Percentiles rank a stretch among this genome's conserved stretches.
phyloP scores from a whole-genome alignment of 768 basidiomycete genomes.

The Pisolithus orientalis region DNA sequence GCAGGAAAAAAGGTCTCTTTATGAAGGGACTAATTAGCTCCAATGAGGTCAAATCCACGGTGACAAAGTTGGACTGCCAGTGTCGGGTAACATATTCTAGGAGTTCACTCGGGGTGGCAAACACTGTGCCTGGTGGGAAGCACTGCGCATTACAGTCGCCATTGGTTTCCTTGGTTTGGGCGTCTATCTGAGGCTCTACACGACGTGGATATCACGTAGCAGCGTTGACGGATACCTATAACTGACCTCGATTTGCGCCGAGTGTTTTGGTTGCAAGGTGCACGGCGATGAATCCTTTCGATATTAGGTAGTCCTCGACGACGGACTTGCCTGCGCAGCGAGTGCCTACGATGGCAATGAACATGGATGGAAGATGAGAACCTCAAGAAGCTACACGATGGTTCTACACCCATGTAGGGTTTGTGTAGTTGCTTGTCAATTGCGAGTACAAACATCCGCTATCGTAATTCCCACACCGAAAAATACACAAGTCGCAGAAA shows the following conservation, averaged over 20 bases:
- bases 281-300: constrained; percentile 52
- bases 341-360: constrained; percentile 64
- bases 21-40: constrained; percentile 61
- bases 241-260: constrained; percentile 9
- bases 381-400: no score
- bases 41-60: constrained; percentile 55
- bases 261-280: constrained; percentile 25
- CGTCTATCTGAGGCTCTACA: not conserved
- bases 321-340: constrained; percentile 54
- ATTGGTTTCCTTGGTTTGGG: no score
- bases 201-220: not conserved
- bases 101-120: constrained; percentile 44
- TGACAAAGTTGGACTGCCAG: constrained; percentile 81
- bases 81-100: constrained; percentile 72
- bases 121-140: constrained; percentile 15
- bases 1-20: constrained; percentile 86
- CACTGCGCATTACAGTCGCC: no score
- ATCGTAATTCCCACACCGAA: no score
- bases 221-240: not conserved
- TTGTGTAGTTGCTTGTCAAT: no score
- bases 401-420: not conserved
- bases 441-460: no score
- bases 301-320: constrained; percentile 53
- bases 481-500: no score
- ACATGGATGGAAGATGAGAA: constrained; percentile 36